Percentiles rank a stretch among this genome's conserved stretches.
Conservation (phyloP, 768 basidiomycete genomes). For the Fistulinella prunicolor region DNA sequence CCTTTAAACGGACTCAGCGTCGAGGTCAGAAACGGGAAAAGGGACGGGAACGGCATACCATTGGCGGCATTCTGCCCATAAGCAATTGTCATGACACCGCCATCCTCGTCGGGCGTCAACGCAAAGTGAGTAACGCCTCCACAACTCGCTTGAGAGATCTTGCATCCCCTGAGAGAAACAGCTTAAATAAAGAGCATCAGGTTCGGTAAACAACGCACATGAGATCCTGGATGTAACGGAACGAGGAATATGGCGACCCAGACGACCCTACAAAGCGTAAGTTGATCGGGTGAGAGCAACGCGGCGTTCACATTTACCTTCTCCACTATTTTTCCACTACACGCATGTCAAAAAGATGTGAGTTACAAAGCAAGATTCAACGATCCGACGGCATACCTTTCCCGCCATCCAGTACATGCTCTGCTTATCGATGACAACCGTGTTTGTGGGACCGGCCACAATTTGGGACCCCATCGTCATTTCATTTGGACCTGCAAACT, state of each 20-base stretch:
- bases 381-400: constrained; percentile 44
- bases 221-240: constrained; percentile 84
- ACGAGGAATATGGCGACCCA: constrained; percentile 84
- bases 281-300: neutral
- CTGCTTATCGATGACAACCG: constrained; percentile 80
- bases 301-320: constrained; percentile 47
- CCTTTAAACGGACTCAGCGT: constrained; percentile 35
- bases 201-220: constrained; percentile 45
- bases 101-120: constrained; percentile 72
- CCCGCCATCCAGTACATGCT: constrained; percentile 88
- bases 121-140: constrained; percentile 93
- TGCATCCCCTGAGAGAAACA: constrained; percentile 61
- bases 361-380: neutral
- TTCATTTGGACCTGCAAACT: constrained; percentile 76
- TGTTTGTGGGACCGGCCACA: constrained; percentile 78
- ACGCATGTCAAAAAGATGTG: constrained; percentile 17
- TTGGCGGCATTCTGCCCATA: constrained; percentile 89
- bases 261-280: constrained; percentile 66
- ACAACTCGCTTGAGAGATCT: constrained; percentile 60
- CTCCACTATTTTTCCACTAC: constrained; percentile 94
- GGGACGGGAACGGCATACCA: constrained; percentile 44
- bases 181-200: neutral
- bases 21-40: neutral
- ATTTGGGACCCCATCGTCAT: constrained; percentile 60
- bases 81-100: constrained; percentile 74